These are phyloP conservation scores for Aspergillus ibericus DNA, from an alignment of 2,329 filamentous ascomycete genomes.

Conservation along the genomic window DNA sequence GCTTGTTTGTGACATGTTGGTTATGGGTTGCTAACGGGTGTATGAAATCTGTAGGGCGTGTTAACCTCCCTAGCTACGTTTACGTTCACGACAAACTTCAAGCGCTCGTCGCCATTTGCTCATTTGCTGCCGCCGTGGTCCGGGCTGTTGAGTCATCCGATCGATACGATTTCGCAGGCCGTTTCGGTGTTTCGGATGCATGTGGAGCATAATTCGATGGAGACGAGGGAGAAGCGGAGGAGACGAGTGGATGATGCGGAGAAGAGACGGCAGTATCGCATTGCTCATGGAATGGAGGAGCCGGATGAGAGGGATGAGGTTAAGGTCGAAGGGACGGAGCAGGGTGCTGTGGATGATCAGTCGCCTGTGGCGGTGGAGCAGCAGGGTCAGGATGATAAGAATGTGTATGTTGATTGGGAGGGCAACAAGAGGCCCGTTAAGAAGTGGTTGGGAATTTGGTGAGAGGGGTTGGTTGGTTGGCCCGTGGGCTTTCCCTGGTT, in stretches of 20 bases:
- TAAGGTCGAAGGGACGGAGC: conserved; percentile 14
- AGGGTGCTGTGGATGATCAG: conserved; percentile 37
- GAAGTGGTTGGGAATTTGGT: conserved; percentile 86
- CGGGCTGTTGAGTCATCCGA: conserved; percentile 68
- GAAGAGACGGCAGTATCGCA: conserved; percentile 81
- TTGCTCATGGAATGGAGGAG: conserved; percentile 76
- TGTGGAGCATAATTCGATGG: conserved; percentile 66
- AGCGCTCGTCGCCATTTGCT: conserved; percentile 72
- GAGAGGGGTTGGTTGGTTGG: background rate
- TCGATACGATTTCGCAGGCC: conserved; percentile 64
- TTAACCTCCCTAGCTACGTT: conserved; percentile 67
- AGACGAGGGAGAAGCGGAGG: conserved; percentile 70
- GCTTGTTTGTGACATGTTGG: no score
- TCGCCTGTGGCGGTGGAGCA: conserved; percentile 39
- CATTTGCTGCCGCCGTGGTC: conserved; percentile 73
- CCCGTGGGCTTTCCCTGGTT: background rate
- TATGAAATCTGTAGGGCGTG: conserved; percentile 54
- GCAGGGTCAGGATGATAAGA: conserved; percentile 30
- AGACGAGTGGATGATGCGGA: conserved; percentile 78
- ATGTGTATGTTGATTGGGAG: conserved; percentile 36
- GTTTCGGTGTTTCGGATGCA: conserved; percentile 75
- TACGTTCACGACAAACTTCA: conserved; percentile 78
- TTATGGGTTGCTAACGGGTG: background rate
- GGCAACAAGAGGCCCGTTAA: conserved; percentile 60
- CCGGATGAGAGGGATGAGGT: conserved; percentile 30